Conservation (phyloP, 1,284 basidiomycete species). For the Ceratobasidium sp. region DNA sequence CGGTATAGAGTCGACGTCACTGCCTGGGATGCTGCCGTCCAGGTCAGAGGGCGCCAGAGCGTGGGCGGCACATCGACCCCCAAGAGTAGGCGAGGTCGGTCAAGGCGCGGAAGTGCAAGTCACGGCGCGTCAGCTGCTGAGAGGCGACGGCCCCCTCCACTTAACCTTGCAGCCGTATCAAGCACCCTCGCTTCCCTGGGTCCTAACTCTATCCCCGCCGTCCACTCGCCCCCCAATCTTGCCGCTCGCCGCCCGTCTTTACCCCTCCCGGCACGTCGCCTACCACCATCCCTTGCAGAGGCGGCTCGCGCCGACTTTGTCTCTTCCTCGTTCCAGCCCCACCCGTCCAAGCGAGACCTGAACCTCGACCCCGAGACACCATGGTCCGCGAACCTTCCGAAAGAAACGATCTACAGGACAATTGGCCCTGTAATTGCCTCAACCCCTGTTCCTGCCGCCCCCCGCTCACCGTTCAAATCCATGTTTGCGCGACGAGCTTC, state of each 20-base stretch:
- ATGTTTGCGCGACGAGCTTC: conserved; percentile 41
- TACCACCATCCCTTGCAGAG: conserved; percentile 33
- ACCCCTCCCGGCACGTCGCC: conserved; percentile 1
- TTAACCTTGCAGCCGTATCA: conserved; percentile 41
- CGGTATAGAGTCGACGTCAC: conserved; percentile 31
- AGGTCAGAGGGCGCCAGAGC: conserved; percentile 11
- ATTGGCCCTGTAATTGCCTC: conserved; percentile 16
- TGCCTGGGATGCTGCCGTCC: conserved; percentile 39
- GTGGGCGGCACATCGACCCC: conserved; percentile 16
- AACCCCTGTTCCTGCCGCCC: neutral
- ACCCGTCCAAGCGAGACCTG: conserved; percentile 40
- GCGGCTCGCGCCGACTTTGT: conserved; percentile 41
- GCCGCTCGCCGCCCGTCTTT: conserved; percentile 28
- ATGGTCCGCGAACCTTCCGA: conserved; percentile 41
- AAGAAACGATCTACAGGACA: conserved; percentile 39
- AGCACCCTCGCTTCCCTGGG: conserved; percentile 19
- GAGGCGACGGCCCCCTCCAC: conserved; percentile 38
- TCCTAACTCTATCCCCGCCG: neutral
- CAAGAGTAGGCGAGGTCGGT: conserved; percentile 38
- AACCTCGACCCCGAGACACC: conserved; percentile 43
- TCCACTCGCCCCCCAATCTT: conserved; percentile 3
- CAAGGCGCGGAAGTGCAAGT: conserved; percentile 34
- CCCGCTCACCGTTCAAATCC: conserved; percentile 37
- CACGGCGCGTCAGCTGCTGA: conserved; percentile 2
- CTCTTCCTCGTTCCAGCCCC: conserved; percentile 40